Evolutionary conservation across 768 basidiomycete species (phyloP).

Genomic region (Lactarius sp.): DNA sequence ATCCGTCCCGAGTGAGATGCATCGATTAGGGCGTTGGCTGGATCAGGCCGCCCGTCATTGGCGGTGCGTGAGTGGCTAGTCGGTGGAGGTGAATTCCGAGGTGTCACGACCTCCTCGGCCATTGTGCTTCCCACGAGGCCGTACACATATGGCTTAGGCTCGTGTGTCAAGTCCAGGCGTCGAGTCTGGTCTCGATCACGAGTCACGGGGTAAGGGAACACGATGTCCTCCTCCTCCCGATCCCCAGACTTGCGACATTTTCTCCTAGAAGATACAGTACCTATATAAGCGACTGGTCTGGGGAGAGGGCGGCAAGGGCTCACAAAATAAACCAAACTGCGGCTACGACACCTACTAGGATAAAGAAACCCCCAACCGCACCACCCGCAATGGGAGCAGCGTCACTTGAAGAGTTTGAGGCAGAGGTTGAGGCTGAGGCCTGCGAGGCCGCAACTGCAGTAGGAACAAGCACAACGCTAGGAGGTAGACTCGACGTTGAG

Average conservation of each 20-base stretch:
- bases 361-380: constrained; percentile 18
- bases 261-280: constrained; percentile 5
- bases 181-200: constrained; percentile 17
- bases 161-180: constrained; percentile 15
- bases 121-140: constrained; percentile 21
- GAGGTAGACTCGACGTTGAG: constrained; percentile 12
- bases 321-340: constrained; percentile 21
- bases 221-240: constrained; percentile 20
- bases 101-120: neutral
- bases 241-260: constrained; percentile 10
- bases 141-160: constrained; percentile 24
- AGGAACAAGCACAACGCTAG: constrained; percentile 1
- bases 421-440: neutral
- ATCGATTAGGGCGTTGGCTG: constrained; percentile 11
- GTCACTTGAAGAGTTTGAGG: neutral
- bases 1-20: neutral
- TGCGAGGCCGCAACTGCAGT: neutral
- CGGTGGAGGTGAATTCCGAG: constrained; percentile 7
- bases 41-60: constrained; percentile 11
- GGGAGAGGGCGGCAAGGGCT: neutral
- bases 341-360: constrained; percentile 10
- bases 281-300: neutral
- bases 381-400: constrained; percentile 21
- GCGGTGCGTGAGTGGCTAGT: neutral
- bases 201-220: constrained; percentile 24